Evolutionary conservation across 768 basidiomycete genomes (phyloP), one percentile per base, ranked within the genome.

Genomic region (Boletus subcaerulescens): DNA sequence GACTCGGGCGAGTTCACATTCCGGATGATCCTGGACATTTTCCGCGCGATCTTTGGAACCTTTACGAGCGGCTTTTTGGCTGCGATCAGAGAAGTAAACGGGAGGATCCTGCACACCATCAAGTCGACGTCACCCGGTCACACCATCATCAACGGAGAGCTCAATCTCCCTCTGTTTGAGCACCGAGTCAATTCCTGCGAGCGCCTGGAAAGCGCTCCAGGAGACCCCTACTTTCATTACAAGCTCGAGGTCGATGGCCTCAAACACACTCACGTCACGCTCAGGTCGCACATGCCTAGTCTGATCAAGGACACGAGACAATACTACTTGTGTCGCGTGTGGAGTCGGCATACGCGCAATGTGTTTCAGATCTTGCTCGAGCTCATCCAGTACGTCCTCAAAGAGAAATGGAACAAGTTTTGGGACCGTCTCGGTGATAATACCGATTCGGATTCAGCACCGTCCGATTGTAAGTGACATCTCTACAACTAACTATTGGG

Each of bases 131-230:
- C 59, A 18, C 56, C 58, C 3, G 62, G 66, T 2, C 59, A 66
- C 20, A 36, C 57, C 18, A 55, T 67, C 32, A 40, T 62, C 53
- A 69, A 69, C 31, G 65, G 66, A 17, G 58, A 58, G 38, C 39
- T 67, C 46, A 67, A 55, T 14, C 3, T 67, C 11, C 46, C 65
- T 18, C 5, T 69, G 17, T 59, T 66, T 26, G 62, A 69, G 47
- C 58, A 67, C 39, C 55, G 2, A 29, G 60, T 67, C 36, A 44
- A n/a, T 4, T 5, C 20, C 6, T 67, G 60, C 48, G 41, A 57
- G 18, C 45, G 10, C 5, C 8, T 57, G 15, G n/a, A 36, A 26
- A 40, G 33, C 8, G 3, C 38, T 0, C 5, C 40, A 17, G n/a
- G 12, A 13, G 51, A 47, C 11, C 1, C 39, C 3, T 24, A 45